Conservation (phyloP, 768 basidiomycete species). For the Phylloporus rhodoxanthus region DNA sequence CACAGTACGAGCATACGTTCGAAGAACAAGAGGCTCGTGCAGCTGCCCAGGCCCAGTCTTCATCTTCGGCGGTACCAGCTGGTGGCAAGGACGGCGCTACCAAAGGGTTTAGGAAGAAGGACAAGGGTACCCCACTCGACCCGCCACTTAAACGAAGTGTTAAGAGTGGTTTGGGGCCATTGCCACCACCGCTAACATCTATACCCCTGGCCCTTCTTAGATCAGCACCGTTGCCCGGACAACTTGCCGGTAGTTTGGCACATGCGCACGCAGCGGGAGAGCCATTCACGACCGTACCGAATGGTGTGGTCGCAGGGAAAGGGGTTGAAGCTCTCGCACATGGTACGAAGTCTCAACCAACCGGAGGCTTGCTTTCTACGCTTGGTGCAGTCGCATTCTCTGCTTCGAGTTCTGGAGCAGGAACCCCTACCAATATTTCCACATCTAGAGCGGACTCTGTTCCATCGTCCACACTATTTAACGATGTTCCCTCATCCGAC, state of each 20-base stretch:
- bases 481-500: constrained; percentile 12
- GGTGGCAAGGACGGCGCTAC: constrained; percentile 33
- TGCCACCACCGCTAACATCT: constrained; percentile 67
- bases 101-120: constrained; percentile 49
- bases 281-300: constrained; percentile 5
- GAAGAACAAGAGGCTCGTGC: constrained; percentile 62
- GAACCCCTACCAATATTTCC: background rate
- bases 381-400: constrained; percentile 1
- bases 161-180: constrained; percentile 51
- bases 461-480: constrained; percentile 11
- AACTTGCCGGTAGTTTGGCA: background rate
- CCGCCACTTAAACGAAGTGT: constrained; percentile 66
- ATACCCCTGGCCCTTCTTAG: constrained; percentile 50
- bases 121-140: constrained; percentile 47
- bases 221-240: constrained; percentile 2
- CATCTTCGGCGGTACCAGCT: constrained; percentile 12
- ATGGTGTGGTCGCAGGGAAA: background rate
- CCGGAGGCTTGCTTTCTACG: background rate
- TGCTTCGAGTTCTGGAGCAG: constrained; percentile 3
- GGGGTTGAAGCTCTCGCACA: background rate
- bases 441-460: background rate
- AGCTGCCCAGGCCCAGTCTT: constrained; percentile 31
- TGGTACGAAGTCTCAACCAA: constrained; percentile 5
- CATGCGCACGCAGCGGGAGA: background rate
- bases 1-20: constrained; percentile 58